Base-by-base conservation (phyloP, 1,284 basidiomycete species). In the Anthracocystis walkeri region DNA sequence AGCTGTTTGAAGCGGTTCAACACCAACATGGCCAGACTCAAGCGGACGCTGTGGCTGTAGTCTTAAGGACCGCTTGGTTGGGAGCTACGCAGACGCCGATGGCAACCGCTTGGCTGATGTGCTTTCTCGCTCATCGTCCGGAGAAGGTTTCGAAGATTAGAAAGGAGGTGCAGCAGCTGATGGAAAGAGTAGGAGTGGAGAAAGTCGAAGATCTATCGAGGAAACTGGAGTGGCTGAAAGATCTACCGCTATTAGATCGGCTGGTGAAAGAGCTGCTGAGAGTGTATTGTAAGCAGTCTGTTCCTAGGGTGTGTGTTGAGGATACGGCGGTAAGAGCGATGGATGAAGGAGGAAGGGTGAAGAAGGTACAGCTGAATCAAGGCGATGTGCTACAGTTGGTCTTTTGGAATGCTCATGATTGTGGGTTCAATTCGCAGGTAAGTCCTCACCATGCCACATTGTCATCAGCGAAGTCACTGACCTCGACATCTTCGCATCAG, bases 301-400 rank as follows among this genome's bases (percentile, higher is more conserved):
- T 67, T 14, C 65, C 65, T 7, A 18, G 65, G 16, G 7, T 62
- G 25, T 67, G 65, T 20, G 12, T 58, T 2, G n/a, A 58, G 40
- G 65, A 67, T n/a, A 53, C 55, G 8, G 45, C 45, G 12, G 40
- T 67, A 8, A 21, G 65, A 8, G 35, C 21, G 2, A 21, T 62
- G 7, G 65, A 42, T 7, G 23, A n/a, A n/a, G n/a, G n/a, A n/a
- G 50, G 0, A 27, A 41, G 27, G 7, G 38, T 62, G 29, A 40
- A 35, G 18, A 25, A 41, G 2, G n/a, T 42, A 16, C 65, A 58
- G 45, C 7, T 67, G 54, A 62, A 58, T n/a, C 35, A 53, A 16
- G 59, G 65, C 14, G 65, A 67, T 16, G 33, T 62, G 16, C 42
- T 67, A 7, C 58, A 62, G 25, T 29, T 67, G 18, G 12, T 62